Evolutionary conservation across 495 filamentous ascomycete genomes (phyloP), one percentile per base, ranked within the genome.

Genomic region (Parathielavia appendiculata): DNA sequence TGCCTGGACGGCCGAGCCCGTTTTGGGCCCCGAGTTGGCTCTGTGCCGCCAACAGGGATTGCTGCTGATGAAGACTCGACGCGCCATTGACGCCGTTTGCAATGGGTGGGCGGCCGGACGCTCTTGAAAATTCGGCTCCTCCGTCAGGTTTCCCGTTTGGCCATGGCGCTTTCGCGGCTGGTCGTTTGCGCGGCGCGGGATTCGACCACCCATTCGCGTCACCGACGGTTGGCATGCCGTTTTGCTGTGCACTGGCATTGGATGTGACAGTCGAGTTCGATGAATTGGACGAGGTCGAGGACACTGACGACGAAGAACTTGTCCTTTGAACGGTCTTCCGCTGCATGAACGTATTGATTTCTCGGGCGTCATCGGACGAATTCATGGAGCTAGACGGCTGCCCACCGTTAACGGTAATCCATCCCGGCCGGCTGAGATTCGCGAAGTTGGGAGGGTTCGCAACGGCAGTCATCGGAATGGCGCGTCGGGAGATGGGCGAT

Each of bases 371-470:
- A 76, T 96, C 90, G 59, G 86, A 72, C 61, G 86, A 71, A 75
- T 86, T 89, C 83, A 93, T 91, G 59, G 87, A 80, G 77, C 84
- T 86, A 60, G 90, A 78, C 61, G 82, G 81, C 81, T 88, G 82
- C 71, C 83, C 84, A 76, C 83, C 83, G 83, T 86, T 86, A 86
- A 81, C 83, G 83, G 86, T 86, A 86, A 81, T 76, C 84, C 83
- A 87, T 84, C 77, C 76, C 72, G 82, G 75, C 58, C 84, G 78
- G 57, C 76, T 82, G 62, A 77, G 73, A 58, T 78, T 78, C 78
- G 91, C 85, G 73, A 97, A 91, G 74, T 86, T 92, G 73, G 89
- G 89, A 61, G 89, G 91, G 76, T 85, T 89, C 68, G 91, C 93
- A 75, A 98, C 92, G 74, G 93, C 93, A 82, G 93, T 98, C 93